Evolutionary conservation across 805 yeast genomes (phyloP).

Genomic region (Yarrowia bubula): DNA sequence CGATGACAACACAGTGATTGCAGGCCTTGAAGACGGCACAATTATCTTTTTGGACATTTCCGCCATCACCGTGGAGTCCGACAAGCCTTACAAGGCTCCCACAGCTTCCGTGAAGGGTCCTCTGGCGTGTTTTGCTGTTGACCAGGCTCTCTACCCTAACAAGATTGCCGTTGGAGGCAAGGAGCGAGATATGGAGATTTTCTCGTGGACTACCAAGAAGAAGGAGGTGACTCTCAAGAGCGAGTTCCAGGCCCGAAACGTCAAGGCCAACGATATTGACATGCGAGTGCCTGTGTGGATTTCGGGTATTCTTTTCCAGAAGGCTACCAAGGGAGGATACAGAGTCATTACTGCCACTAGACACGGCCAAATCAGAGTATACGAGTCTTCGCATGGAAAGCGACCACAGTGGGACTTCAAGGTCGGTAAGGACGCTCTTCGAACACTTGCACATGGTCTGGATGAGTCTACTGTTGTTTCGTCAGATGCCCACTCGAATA

Average conservation of each 20-base stretch:
- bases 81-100: slow-evolving; percentile 14
- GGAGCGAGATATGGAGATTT: slow-evolving; percentile 64
- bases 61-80: neutral
- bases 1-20: slow-evolving; percentile 10
- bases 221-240: slow-evolving; percentile 35
- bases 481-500: slow-evolving; percentile 67
- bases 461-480: slow-evolving; percentile 53
- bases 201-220: slow-evolving; percentile 28
- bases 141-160: slow-evolving; percentile 4
- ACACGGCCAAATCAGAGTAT: slow-evolving; percentile 72
- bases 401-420: slow-evolving; percentile 63
- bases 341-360: slow-evolving; percentile 62
- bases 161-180: slow-evolving; percentile 83
- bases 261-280: slow-evolving; percentile 74
- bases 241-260: slow-evolving; percentile 75
- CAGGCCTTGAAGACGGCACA: neutral
- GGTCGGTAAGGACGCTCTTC: slow-evolving; percentile 54
- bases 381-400: slow-evolving; percentile 65
- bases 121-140: slow-evolving; percentile 27
- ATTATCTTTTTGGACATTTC: neutral
- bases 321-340: slow-evolving; percentile 42
- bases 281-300: slow-evolving; percentile 83
- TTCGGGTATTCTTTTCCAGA: slow-evolving; percentile 46
- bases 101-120: slow-evolving; percentile 27
- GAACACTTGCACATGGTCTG: slow-evolving; percentile 42